Percentiles rank a stretch among this genome's conserved stretches.
These are phyloP conservation scores for Suillus plorans DNA, from an alignment of 768 basidiomycete species.

Conservation along the genomic window DNA sequence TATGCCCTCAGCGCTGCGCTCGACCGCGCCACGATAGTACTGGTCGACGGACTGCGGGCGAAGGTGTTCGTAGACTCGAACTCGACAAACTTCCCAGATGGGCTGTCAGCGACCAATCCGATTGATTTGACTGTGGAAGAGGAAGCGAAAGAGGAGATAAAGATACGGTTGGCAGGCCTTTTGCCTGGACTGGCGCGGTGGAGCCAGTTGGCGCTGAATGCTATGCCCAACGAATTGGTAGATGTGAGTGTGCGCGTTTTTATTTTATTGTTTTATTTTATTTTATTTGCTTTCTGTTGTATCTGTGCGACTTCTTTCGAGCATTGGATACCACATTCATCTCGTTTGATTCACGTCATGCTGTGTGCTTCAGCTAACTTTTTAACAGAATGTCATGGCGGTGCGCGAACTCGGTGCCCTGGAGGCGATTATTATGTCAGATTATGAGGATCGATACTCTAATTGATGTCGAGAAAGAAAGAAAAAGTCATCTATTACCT, in stretches of 20 bases:
- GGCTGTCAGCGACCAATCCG: constrained; percentile 19
- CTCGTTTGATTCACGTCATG: neutral
- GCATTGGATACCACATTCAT: neutral
- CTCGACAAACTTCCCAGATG: constrained; percentile 8
- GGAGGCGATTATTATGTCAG: constrained; percentile 71
- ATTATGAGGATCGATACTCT: constrained; percentile 52
- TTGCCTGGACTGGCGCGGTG: constrained; percentile 80
- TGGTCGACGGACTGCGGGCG: constrained; percentile 63
- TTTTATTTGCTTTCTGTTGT: neutral
- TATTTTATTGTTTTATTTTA: too few species aligned
- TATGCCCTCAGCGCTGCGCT: constrained; percentile 71
- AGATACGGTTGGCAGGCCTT: constrained; percentile 73
- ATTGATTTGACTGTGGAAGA: constrained; percentile 14
- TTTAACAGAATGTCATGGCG: constrained; percentile 54
- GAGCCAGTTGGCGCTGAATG: constrained; percentile 67
- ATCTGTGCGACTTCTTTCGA: neutral
- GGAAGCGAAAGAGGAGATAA: constrained; percentile 36
- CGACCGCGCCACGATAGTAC: constrained; percentile 62
- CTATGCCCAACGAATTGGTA: constrained; percentile 75
- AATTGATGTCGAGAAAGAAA: neutral
- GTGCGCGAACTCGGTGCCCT: constrained; percentile 65
- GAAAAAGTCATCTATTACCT: neutral
- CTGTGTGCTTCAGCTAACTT: constrained; percentile 3
- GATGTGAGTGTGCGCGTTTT: constrained; percentile 56
- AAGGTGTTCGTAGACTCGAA: constrained; percentile 54